A percentile compares a stretch with the other conserved stretches of the same genome.
Conservation (phyloP, 768 basidiomycete species). For the Tephrocybe rancida region DNA sequence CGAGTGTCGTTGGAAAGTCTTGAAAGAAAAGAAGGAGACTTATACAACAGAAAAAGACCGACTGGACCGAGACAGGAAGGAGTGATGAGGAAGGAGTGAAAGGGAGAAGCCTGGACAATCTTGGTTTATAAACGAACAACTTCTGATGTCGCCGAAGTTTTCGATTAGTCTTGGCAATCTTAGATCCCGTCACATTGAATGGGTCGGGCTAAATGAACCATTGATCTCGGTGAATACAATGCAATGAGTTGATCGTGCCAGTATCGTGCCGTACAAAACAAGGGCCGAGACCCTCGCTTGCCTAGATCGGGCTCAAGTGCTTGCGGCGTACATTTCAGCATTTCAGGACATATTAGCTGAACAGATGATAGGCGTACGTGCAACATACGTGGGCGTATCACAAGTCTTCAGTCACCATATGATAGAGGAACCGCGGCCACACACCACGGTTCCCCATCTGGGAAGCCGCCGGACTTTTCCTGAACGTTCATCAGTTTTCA, state of each 20-base stretch:
- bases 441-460: not conserved
- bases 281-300: not conserved
- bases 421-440: not conserved
- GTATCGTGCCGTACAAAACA: slow-evolving; percentile 1
- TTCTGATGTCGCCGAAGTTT: slow-evolving; percentile 1
- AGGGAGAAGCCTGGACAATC: not conserved
- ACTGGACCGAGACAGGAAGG: slow-evolving; percentile 9
- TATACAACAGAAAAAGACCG: slow-evolving; percentile 19
- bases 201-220: not conserved
- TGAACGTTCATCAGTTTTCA: not conserved
- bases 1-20: slow-evolving; percentile 16
- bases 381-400: not conserved
- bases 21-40: slow-evolving; percentile 16
- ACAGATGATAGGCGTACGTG: too few relatives aligned
- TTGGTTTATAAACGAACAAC: slow-evolving; percentile 2
- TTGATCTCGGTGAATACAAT: not conserved
- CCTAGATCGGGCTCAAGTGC: not conserved
- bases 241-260: too few relatives aligned
- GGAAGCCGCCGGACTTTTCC: not conserved
- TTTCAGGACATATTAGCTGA: not conserved
- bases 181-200: not conserved
- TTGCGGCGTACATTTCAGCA: not conserved
- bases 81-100: not conserved
- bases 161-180: not conserved
- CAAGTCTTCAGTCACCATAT: not conserved